These are phyloP conservation scores for Hygrophoropsis aurantiaca DNA, from an alignment of 768 basidiomycete species.

Conservation along the genomic window DNA sequence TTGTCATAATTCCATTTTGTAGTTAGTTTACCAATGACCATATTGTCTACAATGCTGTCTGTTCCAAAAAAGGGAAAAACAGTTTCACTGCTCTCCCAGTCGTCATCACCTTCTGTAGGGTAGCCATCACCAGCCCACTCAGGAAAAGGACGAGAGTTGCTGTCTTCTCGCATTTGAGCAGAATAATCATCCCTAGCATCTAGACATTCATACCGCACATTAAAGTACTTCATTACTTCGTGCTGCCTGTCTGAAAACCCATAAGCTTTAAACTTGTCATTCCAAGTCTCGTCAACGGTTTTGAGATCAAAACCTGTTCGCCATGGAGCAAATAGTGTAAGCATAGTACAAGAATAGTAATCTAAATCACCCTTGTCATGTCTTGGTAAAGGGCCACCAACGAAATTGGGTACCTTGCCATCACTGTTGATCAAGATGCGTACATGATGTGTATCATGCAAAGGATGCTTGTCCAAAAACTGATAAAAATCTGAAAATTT, in stretches of 20 bases:
- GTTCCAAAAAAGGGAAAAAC: no score
- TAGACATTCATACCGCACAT: constrained; percentile 35
- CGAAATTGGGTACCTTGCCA: constrained; percentile 27
- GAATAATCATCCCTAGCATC: constrained; percentile 35
- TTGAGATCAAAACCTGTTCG: constrained; percentile 5
- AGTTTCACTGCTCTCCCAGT: no score
- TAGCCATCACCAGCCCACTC: no score
- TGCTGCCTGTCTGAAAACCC: constrained; percentile 8
- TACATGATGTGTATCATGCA: constrained; percentile 12
- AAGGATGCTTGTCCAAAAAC: no score
- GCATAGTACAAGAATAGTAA: constrained; percentile 13
- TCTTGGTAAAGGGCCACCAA: constrained; percentile 27
- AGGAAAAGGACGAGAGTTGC: no score
- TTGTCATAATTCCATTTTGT: not conserved
- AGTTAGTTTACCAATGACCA: not conserved
- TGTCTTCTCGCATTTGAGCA: no score
- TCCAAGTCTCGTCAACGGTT: constrained; percentile 16
- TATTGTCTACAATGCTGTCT: not conserved
- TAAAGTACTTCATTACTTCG: constrained; percentile 28
- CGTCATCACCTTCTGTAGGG: no score
- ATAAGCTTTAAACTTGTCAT: constrained; percentile 15
- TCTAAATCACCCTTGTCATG: constrained; percentile 20
- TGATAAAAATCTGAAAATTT: no score
- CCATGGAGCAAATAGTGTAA: constrained; percentile 11
- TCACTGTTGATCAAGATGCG: not conserved